A percentile compares a stretch with the other conserved stretches of the same genome.
phyloP scores from a whole-genome alignment of 2,329 filamentous ascomycete genomes.

The Claviceps arundinis region DNA sequence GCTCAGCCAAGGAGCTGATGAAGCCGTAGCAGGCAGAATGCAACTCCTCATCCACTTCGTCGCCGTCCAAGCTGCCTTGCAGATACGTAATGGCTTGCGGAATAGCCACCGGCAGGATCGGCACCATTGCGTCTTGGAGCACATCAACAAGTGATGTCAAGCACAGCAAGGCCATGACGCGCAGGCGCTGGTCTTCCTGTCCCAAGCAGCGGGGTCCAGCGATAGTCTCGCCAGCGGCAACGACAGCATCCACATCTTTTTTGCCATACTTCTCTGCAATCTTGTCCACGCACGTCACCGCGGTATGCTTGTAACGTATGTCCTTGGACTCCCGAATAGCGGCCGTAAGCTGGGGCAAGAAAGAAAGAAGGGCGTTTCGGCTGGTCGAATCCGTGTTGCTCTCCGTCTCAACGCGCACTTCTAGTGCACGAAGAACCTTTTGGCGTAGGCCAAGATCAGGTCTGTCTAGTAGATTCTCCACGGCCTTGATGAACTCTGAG shows the following conservation, averaged over 20 bases:
- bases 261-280: constrained; percentile 93
- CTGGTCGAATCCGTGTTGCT: constrained; percentile 55
- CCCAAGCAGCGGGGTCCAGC: constrained; percentile 65
- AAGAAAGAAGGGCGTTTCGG: constrained; percentile 58
- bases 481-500: constrained; percentile 76
- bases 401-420: constrained; percentile 63
- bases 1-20: constrained; percentile 63
- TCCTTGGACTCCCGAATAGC: constrained; percentile 64
- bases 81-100: constrained; percentile 61
- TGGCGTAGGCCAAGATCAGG: constrained; percentile 63
- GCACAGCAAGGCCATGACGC: constrained; percentile 75
- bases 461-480: constrained; percentile 66
- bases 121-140: constrained; percentile 72
- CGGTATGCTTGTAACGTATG: constrained; percentile 66
- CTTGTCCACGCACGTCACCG: constrained; percentile 80
- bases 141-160: constrained; percentile 83
- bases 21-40: constrained; percentile 77
- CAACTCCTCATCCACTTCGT: constrained; percentile 45
- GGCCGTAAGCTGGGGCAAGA: constrained; percentile 64
- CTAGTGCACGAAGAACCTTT: constrained; percentile 69
- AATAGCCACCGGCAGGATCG: constrained; percentile 65
- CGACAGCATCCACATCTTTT: constrained; percentile 67
- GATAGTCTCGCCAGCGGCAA: constrained; percentile 63
- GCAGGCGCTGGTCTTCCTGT: constrained; percentile 56
- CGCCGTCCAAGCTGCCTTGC: constrained; percentile 41